Base-by-base conservation (phyloP, 306 rosid genomes). In the Biancaea sappan region DNA sequence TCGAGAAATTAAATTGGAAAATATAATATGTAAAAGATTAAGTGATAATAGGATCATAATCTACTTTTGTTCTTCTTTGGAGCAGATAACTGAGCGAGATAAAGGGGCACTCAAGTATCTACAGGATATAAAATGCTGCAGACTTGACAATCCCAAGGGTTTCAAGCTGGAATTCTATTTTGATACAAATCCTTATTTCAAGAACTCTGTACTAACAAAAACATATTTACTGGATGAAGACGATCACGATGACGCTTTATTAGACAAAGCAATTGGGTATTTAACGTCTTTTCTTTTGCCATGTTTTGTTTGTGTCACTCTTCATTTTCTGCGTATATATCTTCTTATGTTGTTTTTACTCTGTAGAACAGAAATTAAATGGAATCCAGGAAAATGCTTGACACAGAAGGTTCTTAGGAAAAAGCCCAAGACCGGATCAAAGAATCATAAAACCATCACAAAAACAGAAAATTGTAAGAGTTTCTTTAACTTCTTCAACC, bases 201-300 rank as follows among this genome's bases (percentile, higher is more conserved):
- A 86, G 71, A 93, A 93, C 58, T 37, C 90, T 5, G 84, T 86
- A 53, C 80, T 93, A 82, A 84, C 91, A 0, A 93, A 93, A 84
- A 87, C 81, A 4, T 90, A 93, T 58, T 93, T 90, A 71, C 87
- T 93, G 95, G 84, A 88, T 32, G 98, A 88, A 72, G 95, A 93
- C 76, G 89, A 87, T 15, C 14, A 40, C n/a, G n/a, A 0, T 44
- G 95, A 90, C 29, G 95, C 96, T 5, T 86, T 88, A 64, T 77
- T 93, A 22, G 93, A 88, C 86, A 93, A 93, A 76, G 95, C 95
- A 32, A 78, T 87, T 11, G 96, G 98, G 98, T 93, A 74, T 77
- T 38, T n/a, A n/a, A 9, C 8, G 58, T 26, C 54, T 60, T 26
- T 35, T 15, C 25, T 63, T 44, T 71, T 73, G n/a, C 22, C 32